Evolutionary conservation across 2,329 filamentous ascomycete species (phyloP).

Genomic region (Microcera coccophila): DNA sequence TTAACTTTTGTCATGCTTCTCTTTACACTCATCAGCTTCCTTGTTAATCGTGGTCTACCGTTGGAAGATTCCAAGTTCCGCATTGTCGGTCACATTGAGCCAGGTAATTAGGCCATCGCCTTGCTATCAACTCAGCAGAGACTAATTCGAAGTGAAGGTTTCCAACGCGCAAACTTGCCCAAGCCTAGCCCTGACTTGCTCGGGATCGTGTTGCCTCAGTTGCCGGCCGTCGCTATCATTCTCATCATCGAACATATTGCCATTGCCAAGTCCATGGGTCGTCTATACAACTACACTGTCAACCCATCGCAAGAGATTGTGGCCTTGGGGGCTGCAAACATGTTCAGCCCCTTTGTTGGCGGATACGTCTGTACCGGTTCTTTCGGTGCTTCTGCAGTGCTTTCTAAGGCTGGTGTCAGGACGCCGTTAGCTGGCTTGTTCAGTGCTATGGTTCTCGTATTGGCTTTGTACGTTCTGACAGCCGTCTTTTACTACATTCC

Average conservation of each 20-base stretch:
- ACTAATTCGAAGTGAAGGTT: constrained; percentile 44
- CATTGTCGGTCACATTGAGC: constrained; percentile 63
- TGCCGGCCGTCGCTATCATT: constrained; percentile 72
- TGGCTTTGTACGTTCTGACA: constrained; percentile 74
- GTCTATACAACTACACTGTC: constrained; percentile 75
- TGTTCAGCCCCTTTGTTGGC: constrained; percentile 72
- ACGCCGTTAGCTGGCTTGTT: constrained; percentile 77
- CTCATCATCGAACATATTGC: constrained; percentile 79
- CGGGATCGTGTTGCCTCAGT: constrained; percentile 52
- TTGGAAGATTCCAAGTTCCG: constrained; percentile 51
- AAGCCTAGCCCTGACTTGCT: constrained; percentile 54
- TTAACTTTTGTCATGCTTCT: constrained; percentile 72
- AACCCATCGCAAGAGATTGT: constrained; percentile 76
- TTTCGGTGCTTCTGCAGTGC: constrained; percentile 69
- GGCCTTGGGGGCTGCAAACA: constrained; percentile 70
- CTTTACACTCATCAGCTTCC: constrained; percentile 69
- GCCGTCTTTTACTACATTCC: constrained; percentile 81
- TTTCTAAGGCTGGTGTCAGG: constrained; percentile 77
- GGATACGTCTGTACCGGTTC: constrained; percentile 45
- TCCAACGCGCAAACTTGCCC: constrained; percentile 60
- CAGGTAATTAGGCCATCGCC: constrained; percentile 40
- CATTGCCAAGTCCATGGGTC: constrained; percentile 77
- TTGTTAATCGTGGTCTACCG: constrained; percentile 55
- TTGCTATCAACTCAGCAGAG: not conserved
- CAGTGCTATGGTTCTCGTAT: constrained; percentile 69